Evolutionary conservation across 805 yeast species (phyloP), one percentile per base, ranked within the genome.

Genomic region (Suhomyces xylopsoci): DNA sequence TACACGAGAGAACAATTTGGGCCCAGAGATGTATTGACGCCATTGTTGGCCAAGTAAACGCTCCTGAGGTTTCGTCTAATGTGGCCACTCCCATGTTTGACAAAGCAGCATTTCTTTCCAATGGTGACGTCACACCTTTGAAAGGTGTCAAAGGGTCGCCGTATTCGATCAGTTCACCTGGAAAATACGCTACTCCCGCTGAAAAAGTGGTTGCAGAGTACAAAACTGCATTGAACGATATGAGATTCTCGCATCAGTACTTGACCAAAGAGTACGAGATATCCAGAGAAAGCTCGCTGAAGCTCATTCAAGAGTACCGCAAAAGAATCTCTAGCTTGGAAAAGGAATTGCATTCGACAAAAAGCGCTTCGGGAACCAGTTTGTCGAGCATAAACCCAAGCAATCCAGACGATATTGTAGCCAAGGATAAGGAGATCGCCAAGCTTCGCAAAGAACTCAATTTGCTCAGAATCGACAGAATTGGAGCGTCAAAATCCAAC

Each of bases 171-270:
- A 44, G 51, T 24, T 42, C 51, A 3, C 51, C 51, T 5, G n/a
- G 48, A 8, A 15, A 19, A 8, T 38, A 30, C 20, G 34, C 42
- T 7, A 24, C 24, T n/a, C 22, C 55, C 41, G 51, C 52, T 19
- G 66, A 66, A 24, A 66, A 63, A 54, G 48, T 57, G 15, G 25
- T 71, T 17, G 57, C 68, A 34, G 76, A 73, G 32, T 70, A 81
- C 59, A 78, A 76, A 56, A 81, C 87, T 0, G 90, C 91, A 0
- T 70, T 87, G 48, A 79, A 76, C 51, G 94, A 87, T 63, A 71
- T 87, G 49, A 84, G 86, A 57, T 81, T 87, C 62, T 87, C 90
- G 2, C 90, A 87, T 65, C 83, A 78, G 54, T 87, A 85, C 62
- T 69, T 87, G 51, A 78, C 86, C 2, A 82, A 83, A 61, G 88